Conservation (phyloP, 225 moss, liverwort and hornwort species). For the Neckera pumila region DNA sequence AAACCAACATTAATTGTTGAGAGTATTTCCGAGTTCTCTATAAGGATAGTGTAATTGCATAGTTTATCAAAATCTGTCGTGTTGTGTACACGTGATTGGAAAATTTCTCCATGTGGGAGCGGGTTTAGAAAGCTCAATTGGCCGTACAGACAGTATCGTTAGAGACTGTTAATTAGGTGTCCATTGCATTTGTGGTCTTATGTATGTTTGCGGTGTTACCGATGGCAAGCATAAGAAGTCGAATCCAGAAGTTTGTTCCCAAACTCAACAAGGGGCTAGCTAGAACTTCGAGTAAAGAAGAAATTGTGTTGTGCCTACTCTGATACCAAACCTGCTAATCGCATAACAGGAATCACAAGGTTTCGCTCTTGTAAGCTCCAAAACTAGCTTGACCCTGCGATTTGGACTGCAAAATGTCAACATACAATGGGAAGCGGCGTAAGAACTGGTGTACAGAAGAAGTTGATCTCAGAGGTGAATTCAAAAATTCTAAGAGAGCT, state of each 20-base stretch:
- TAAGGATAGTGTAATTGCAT: background rate
- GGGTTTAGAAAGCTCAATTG: background rate
- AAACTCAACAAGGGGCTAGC: background rate
- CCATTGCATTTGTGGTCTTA: background rate
- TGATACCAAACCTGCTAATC: background rate
- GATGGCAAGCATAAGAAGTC: background rate
- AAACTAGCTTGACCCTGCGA: background rate
- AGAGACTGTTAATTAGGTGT: background rate
- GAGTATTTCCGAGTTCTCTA: background rate
- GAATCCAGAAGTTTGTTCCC: background rate
- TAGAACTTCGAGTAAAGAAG: background rate
- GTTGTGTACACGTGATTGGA: background rate
- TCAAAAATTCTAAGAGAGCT: background rate
- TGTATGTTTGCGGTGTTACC: background rate
- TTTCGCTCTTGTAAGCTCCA: background rate
- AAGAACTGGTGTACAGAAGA: background rate
- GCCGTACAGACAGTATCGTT: no score
- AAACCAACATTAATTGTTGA: no score
- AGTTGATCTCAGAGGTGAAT: background rate
- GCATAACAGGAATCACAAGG: background rate
- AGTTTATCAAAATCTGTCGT: background rate
- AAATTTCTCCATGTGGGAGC: background rate
- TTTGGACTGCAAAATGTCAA: background rate
- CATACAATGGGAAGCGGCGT: background rate
- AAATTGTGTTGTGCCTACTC: no score